A percentile compares a stretch with the other conserved stretches of the same genome.
phyloP scores from a whole-genome alignment of 345 rosid genomes.

The Brassica juncea region DNA sequence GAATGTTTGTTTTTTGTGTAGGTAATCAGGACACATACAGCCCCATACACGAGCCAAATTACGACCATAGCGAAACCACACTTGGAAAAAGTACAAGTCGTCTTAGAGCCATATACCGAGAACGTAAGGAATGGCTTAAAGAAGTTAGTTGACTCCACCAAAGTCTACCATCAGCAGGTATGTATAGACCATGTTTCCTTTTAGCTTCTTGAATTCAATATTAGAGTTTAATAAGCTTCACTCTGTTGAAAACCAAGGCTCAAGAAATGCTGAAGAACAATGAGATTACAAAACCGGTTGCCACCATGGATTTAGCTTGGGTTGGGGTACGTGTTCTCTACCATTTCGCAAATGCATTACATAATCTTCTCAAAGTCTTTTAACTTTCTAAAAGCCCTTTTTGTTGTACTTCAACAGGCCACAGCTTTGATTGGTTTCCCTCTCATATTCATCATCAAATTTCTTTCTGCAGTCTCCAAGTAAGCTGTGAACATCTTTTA shows the following conservation, averaged over 20 bases:
- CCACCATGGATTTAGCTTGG: constrained; percentile 54
- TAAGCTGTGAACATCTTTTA: constrained; percentile 30
- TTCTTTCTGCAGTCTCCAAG: constrained; percentile 48
- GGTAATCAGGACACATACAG: constrained; percentile 39
- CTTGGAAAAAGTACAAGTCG: constrained; percentile 32
- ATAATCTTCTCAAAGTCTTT: background rate
- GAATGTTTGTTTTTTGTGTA: constrained; percentile 19
- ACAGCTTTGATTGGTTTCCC: constrained; percentile 45
- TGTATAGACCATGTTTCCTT: background rate
- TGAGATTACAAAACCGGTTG: constrained; percentile 44
- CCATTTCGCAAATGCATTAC: background rate
- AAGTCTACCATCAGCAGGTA: constrained; percentile 42
- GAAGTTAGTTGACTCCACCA: constrained; percentile 36
- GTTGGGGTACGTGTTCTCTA: constrained; percentile 44
- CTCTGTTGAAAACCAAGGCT: constrained; percentile 36
- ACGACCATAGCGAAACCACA: constrained; percentile 43
- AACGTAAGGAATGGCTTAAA: constrained; percentile 25
- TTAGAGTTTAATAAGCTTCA: constrained; percentile 1
- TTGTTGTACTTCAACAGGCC: constrained; percentile 34
- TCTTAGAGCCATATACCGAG: constrained; percentile 44
- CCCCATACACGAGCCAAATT: constrained; percentile 41
- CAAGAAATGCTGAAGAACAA: constrained; percentile 48
- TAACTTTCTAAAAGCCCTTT: background rate
- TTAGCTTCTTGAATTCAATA: background rate
- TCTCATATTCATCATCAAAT: constrained; percentile 42